A percentile compares a stretch with the other conserved stretches of the same genome.
phyloP scores from a whole-genome alignment of 495 filamentous ascomycete genomes.

The Lasiosphaeria hispida region DNA sequence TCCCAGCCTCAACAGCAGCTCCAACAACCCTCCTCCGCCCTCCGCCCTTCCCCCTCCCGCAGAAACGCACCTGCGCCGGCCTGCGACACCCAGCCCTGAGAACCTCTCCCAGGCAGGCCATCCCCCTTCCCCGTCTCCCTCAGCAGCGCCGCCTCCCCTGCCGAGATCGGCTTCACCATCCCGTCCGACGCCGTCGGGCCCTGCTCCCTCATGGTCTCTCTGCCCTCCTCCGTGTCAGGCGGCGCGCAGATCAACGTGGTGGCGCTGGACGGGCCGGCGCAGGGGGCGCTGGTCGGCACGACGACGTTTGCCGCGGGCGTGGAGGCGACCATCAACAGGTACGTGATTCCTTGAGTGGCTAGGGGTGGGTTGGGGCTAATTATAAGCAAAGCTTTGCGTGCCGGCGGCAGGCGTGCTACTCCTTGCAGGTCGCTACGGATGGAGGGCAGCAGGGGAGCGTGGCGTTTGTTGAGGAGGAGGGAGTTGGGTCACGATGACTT shows the following conservation, averaged over 20 bases:
- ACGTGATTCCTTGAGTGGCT: too few species aligned
- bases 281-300: conserved; percentile 28
- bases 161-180: conserved; percentile 26
- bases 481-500: too few species aligned
- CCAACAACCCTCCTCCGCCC: not conserved
- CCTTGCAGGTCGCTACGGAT: too few species aligned
- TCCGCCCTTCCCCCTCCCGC: not conserved
- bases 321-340: too few species aligned
- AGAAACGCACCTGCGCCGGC: not conserved
- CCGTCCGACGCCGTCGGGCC: conserved; percentile 22
- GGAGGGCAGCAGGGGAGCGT: too few species aligned
- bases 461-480: too few species aligned
- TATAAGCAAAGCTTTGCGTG: too few species aligned
- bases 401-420: too few species aligned
- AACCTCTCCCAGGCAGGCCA: not conserved
- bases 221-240: conserved; percentile 19
- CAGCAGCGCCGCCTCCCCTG: not conserved
- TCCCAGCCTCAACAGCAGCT: too few species aligned
- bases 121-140: conserved; percentile 3
- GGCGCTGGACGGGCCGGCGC: conserved; percentile 28
- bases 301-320: too few species aligned
- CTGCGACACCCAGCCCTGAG: not conserved
- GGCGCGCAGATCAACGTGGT: conserved; percentile 30
- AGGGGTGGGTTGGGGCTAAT: too few species aligned
- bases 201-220: conserved; percentile 25